These are phyloP conservation scores for Hamamelis virginiana DNA, from an alignment of 164 flowering plant genomes.

Conservation along the genomic window DNA sequence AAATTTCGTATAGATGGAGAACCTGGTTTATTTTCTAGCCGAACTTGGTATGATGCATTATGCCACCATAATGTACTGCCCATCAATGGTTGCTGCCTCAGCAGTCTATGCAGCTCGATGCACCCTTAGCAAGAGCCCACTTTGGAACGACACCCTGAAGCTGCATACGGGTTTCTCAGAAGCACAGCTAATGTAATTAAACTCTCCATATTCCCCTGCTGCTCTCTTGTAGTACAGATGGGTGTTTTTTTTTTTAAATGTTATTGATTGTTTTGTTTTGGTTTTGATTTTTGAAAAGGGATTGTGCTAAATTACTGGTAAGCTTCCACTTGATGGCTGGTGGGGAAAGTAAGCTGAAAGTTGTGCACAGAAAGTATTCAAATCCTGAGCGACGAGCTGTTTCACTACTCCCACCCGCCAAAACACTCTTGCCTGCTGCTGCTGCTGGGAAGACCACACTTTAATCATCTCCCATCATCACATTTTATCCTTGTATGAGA, in stretches of 20 bases:
- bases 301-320: conserved; percentile 69
- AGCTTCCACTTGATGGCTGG: conserved; percentile 45
- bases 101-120: conserved; percentile 84
- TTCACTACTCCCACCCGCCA: conserved; percentile 64
- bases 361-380: conserved; percentile 61
- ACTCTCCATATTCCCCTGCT: neutral
- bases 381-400: conserved; percentile 46
- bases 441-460: neutral
- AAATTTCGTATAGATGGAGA: conserved; percentile 67
- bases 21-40: conserved; percentile 63
- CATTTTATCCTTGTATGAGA: no score
- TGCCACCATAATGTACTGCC: conserved; percentile 42
- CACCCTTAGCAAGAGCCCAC: conserved; percentile 55
- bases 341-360: conserved; percentile 48
- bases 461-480: neutral
- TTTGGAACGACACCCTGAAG: conserved; percentile 79
- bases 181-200: conserved; percentile 44
- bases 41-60: conserved; percentile 83
- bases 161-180: conserved; percentile 76
- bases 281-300: conserved; percentile 45
- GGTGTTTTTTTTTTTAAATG: neutral
- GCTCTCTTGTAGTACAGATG: neutral
- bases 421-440: conserved; percentile 25
- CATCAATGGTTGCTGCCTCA: conserved; percentile 92
- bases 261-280: neutral